Conservation (phyloP, 768 basidiomycete genomes). For the Tricholoma hemisulphureum region DNA sequence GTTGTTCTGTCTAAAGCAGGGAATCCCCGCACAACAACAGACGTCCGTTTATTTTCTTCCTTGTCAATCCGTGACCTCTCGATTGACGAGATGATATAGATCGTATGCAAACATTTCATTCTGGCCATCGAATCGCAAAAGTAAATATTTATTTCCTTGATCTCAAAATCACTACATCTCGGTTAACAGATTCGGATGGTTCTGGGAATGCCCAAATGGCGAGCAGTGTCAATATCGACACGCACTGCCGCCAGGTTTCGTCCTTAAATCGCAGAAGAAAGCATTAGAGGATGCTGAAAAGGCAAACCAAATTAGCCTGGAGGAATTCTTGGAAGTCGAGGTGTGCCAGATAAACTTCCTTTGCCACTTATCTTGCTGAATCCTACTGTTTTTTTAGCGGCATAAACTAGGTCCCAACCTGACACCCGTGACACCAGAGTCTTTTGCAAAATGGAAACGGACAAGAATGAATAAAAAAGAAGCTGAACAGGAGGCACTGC, state of each 20-base stretch:
- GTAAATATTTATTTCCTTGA: conserved; percentile 32
- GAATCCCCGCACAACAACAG: conserved; percentile 89
- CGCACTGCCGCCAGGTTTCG: conserved; percentile 93
- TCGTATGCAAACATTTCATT: conserved; percentile 97
- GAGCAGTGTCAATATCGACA: conserved; percentile 91
- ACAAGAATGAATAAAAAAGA: conserved; percentile 93
- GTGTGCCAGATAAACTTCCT: conserved; percentile 39
- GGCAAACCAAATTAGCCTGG: conserved; percentile 83
- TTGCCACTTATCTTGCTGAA: neutral
- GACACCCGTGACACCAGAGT: conserved; percentile 90
- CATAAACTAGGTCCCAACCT: conserved; percentile 90
- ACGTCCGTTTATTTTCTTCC: conserved; percentile 49
- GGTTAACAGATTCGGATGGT: conserved; percentile 75
- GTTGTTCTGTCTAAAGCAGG: conserved; percentile 88
- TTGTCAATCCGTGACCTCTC: neutral
- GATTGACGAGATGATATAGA: conserved; percentile 43
- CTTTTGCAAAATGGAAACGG: conserved; percentile 94
- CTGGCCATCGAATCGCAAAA: conserved; percentile 93
- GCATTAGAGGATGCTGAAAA: conserved; percentile 89
- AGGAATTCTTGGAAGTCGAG: conserved; percentile 98
- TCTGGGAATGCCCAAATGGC: conserved; percentile 93
- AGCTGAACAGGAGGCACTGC: conserved; percentile 79
- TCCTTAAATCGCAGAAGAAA: conserved; percentile 92
- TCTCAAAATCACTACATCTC: neutral
- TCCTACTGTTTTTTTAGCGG: conserved; percentile 47